These are phyloP conservation scores for Diutina scorzettiae DNA, from an alignment of 1,139 yeast genomes.

Conservation along the genomic window DNA sequence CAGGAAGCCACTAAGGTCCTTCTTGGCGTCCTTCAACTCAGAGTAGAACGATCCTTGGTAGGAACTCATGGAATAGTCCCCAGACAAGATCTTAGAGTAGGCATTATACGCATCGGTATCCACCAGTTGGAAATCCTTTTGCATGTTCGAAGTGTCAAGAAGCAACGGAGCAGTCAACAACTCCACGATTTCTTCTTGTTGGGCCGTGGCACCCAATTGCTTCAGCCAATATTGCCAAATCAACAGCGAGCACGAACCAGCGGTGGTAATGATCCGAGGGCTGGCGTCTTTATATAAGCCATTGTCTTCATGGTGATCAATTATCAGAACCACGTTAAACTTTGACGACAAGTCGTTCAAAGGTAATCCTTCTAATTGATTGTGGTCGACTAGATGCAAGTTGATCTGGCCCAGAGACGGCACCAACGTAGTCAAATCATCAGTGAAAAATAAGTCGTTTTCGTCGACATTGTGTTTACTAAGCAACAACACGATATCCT, in stretches of 20 bases:
- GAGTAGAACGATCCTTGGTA: slow-evolving; percentile 17
- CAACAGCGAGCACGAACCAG: slow-evolving; percentile 74
- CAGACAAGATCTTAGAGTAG: slow-evolving; percentile 14
- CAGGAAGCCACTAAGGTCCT: slow-evolving; percentile 48
- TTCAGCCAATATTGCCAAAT: slow-evolving; percentile 52
- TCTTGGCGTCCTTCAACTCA: slow-evolving; percentile 41
- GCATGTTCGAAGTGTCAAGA: slow-evolving; percentile 60
- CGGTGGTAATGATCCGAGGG: slow-evolving; percentile 49
- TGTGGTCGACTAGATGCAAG: slow-evolving; percentile 73
- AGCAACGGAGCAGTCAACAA: slow-evolving; percentile 57
- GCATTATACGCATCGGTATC: slow-evolving; percentile 36
- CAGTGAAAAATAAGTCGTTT: slow-evolving; percentile 47
- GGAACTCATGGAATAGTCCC: not conserved
- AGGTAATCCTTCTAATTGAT: slow-evolving; percentile 46
- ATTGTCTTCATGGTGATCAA: slow-evolving; percentile 86
- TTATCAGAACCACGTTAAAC: slow-evolving; percentile 41
- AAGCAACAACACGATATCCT: slow-evolving; percentile 54
- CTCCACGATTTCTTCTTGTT: slow-evolving; percentile 18
- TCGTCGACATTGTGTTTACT: slow-evolving; percentile 32
- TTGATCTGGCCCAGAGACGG: slow-evolving; percentile 14
- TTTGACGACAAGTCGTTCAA: slow-evolving; percentile 14
- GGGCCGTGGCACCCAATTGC: slow-evolving; percentile 13
- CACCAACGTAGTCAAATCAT: slow-evolving; percentile 35
- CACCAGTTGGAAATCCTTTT: slow-evolving; percentile 40
- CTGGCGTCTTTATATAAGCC: slow-evolving; percentile 27